These are phyloP conservation scores for Camellia oleifera DNA, from an alignment of 179 eudicot species.

Conservation along the genomic window DNA sequence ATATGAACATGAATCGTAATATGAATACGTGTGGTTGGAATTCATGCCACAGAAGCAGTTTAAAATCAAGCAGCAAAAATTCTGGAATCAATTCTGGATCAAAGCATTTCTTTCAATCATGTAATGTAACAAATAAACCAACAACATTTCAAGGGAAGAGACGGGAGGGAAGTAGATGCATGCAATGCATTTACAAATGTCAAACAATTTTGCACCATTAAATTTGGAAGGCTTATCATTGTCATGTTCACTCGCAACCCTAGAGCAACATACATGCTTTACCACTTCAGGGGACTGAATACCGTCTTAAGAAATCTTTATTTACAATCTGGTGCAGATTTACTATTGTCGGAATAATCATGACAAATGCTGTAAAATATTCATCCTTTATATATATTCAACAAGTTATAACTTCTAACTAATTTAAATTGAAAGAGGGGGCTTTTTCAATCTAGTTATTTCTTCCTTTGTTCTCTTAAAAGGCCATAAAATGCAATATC, in stretches of 20 bases:
- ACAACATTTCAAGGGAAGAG: not conserved
- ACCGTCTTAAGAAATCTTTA: not conserved
- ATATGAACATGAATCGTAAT: no score
- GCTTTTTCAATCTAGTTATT: not conserved
- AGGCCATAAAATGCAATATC: conserved; percentile 17
- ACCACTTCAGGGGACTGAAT: not conserved
- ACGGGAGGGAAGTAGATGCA: not conserved
- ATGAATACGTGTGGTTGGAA: not conserved
- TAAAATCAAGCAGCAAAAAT: not conserved
- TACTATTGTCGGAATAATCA: not conserved
- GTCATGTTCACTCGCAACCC: not conserved
- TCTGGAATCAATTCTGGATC: conserved; percentile 5
- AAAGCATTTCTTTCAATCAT: conserved; percentile 5
- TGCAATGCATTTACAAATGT: no score
- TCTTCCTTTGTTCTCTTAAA: conserved; percentile 8
- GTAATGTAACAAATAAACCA: not conserved
- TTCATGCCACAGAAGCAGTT: not conserved
- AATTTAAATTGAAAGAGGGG: not conserved
- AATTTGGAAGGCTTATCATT: not conserved
- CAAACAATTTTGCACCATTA: not conserved
- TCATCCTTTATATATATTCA: not conserved
- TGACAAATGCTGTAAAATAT: not conserved
- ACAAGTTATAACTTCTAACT: not conserved
- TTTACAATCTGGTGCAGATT: conserved; percentile 4
- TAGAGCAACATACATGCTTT: not conserved